Conservation (phyloP, 768 basidiomycete species). For the Kwoniella dejecticola region DNA sequence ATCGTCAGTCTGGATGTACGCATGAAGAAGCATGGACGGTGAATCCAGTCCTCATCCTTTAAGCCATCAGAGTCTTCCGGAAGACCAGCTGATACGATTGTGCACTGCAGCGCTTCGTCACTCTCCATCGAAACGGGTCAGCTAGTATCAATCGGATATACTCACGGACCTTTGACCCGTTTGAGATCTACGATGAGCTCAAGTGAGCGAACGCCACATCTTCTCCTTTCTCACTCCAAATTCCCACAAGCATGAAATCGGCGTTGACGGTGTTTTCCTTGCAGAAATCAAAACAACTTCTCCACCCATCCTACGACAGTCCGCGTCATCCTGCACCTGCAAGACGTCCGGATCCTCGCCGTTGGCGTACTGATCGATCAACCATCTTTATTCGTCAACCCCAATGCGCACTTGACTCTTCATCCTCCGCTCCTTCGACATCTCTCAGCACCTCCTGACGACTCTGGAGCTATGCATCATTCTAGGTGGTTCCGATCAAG, state of each 20-base stretch:
- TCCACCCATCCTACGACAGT: slow-evolving; percentile 40
- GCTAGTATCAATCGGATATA: slow-evolving; percentile 52
- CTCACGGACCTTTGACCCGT: slow-evolving; percentile 50
- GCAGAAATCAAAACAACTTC: slow-evolving; percentile 52
- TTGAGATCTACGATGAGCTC: slow-evolving; percentile 50
- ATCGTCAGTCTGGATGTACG: slow-evolving; percentile 47
- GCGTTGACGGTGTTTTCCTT: no score
- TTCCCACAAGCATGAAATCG: no score
- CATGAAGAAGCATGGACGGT: slow-evolving; percentile 55
- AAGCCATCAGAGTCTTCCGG: not conserved
- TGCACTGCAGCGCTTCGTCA: slow-evolving; percentile 43
- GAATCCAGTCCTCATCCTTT: slow-evolving; percentile 7
- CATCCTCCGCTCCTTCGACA: slow-evolving; percentile 49
- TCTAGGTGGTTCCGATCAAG: slow-evolving; percentile 11
- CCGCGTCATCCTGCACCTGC: slow-evolving; percentile 43
- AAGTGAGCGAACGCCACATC: no score
- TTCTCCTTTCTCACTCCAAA: no score
- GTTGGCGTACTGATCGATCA: slow-evolving; percentile 42
- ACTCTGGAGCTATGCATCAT: not conserved
- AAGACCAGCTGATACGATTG: not conserved
- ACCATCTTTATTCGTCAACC: slow-evolving; percentile 49
- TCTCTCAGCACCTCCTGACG: slow-evolving; percentile 10
- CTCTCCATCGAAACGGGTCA: slow-evolving; percentile 50
- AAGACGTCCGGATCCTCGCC: slow-evolving; percentile 49
- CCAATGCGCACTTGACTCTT: slow-evolving; percentile 49